Base-by-base conservation (phyloP, 306 rosid genomes). In the Cucumis sativus region DNA sequence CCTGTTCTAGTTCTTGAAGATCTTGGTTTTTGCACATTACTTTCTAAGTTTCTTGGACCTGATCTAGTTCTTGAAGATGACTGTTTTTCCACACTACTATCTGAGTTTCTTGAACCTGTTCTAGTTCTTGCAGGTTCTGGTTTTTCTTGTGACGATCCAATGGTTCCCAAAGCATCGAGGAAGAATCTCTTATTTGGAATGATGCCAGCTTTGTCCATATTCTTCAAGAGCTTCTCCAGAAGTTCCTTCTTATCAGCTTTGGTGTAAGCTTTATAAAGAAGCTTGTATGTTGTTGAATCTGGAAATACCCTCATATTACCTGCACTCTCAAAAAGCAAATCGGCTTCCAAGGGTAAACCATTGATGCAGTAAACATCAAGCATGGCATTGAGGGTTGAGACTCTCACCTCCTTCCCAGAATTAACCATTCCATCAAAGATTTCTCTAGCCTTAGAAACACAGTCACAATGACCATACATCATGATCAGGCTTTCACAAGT, bases 321-420 rank as follows among this genome's bases (percentile, higher is more conserved):
- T n/a, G 92, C 90, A 25, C 78, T 86, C 63, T 65, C 81, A 55
- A 92, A 89, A 65, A 92, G 92, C 69, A 80, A 82, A 84, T 89
- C 79, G 51, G 98, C 97, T 86, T 95, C 98, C 78, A 80, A 77
- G 28, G 93, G 90, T 81, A 95, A 86, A 80, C 91, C 90, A 88
- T 90, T 95, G 85, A 87, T 66, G 88, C 96, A 95, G 88, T 95
- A 95, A 80, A 85, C 97, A 74, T 95, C 97, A 74, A 95, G 93
- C 93, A 95, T 92, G 11, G 92, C 89, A 86, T 95, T 92, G 45
- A 95, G 79, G 4, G 97, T 95, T 60, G 98, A 95, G 81, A 89
- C 85, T 78, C 84, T 90, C 47, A 92, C 72, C 37, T 67, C 90
- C 85, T 54, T 82, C 80, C 89, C 80, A 45, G 93, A 90, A 18